Conservation (phyloP, 202 grass and related monocot species). For the Schoenoplectus tabernaemontani region DNA sequence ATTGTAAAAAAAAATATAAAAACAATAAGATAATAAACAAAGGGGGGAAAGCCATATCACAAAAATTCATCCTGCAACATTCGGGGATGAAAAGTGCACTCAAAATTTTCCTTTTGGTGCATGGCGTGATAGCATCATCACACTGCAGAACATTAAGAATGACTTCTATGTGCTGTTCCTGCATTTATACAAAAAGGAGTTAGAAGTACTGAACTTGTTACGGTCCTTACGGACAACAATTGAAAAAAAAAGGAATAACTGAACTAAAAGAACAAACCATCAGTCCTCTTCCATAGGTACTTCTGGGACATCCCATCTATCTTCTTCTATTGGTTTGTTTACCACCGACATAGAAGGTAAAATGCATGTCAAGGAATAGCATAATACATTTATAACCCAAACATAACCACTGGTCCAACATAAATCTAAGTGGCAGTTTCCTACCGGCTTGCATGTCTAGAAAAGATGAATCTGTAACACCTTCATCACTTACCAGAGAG, state of each 20-base stretch:
- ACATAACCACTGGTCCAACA: background rate
- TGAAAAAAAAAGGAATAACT: background rate
- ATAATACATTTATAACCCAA: background rate
- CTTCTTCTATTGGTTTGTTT: constrained; percentile 80
- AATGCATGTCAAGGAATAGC: constrained; percentile 47
- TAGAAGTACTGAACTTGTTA: background rate
- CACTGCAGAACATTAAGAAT: too few species aligned
- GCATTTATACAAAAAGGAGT: background rate
- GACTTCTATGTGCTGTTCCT: background rate
- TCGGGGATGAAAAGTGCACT: background rate
- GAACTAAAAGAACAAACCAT: constrained; percentile 21
- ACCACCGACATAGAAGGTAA: constrained; percentile 63
- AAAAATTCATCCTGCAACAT: background rate
- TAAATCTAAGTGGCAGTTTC: background rate
- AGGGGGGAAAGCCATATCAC: background rate
- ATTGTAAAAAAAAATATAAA: background rate
- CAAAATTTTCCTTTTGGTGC: background rate
- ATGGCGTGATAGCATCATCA: background rate
- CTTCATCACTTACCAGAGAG: background rate
- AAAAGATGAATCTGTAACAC: background rate
- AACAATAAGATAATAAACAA: background rate
- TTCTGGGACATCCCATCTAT: constrained; percentile 63
- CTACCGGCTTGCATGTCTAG: background rate
- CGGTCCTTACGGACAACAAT: background rate
- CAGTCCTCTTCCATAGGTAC: constrained; percentile 83